Conservation (phyloP, 176 grass and related monocot species). For the Triticum turgidum region DNA sequence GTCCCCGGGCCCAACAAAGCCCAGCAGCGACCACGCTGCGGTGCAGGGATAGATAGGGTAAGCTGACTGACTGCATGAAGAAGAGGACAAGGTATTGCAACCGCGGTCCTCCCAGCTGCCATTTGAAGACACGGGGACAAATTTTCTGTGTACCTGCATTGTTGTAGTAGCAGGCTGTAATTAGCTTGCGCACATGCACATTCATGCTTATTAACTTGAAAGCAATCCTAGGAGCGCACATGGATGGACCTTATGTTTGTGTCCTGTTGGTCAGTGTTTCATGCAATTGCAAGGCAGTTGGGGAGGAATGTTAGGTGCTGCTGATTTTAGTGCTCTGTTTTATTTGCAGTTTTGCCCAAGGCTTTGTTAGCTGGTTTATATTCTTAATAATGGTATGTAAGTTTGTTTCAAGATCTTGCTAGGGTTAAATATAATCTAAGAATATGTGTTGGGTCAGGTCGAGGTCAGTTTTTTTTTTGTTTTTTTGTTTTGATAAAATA, state of each 20-base stretch:
- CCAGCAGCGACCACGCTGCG: constrained; percentile 4
- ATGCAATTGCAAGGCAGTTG: constrained; percentile 8
- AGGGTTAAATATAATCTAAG: not conserved
- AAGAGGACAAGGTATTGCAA: constrained; percentile 14
- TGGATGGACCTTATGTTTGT: not conserved
- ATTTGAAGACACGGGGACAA: constrained; percentile 13
- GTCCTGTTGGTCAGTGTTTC: not conserved
- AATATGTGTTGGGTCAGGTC: not conserved
- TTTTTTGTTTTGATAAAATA: too few relatives aligned
- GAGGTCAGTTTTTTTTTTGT: too few relatives aligned
- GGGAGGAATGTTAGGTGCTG: constrained; percentile 2
- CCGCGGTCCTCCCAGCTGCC: constrained; percentile 18
- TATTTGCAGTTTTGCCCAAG: not conserved
- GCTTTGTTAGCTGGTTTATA: not conserved
- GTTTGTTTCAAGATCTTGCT: not conserved
- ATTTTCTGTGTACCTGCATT: constrained; percentile 15
- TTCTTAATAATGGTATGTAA: not conserved
- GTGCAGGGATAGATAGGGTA: constrained; percentile 20
- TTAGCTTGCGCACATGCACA: not conserved
- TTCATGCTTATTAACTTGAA: not conserved
- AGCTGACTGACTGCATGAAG: constrained; percentile 2
- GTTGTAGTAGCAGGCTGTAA: constrained; percentile 34
- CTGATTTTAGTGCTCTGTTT: constrained; percentile 17
- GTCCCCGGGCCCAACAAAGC: not conserved
- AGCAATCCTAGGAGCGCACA: constrained; percentile 29